Base-by-base conservation (phyloP, 352 stramenopile species). In the Elongisporangium senticosum region DNA sequence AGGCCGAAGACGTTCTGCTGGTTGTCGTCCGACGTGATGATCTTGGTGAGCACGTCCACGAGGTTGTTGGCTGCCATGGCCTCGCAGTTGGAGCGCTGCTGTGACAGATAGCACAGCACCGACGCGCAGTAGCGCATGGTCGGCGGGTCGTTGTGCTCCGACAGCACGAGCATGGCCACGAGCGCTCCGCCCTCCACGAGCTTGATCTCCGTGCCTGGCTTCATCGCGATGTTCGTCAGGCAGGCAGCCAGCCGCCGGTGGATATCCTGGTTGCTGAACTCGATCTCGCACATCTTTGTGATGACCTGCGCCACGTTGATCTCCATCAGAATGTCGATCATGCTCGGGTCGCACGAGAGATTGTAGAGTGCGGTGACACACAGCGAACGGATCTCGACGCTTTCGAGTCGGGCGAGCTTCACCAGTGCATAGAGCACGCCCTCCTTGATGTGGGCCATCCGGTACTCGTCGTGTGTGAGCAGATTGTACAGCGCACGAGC, bases 381-480 rank as follows among this genome's bases (percentile, higher is more conserved):
- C 40, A 96, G 67, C 13, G 73, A 84, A 3, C 83, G 82, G 49
- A 93, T 96, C 56, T 89, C 77, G 51, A 88, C 74, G 49, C 84
- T 93, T 50, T 95, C 85, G 7, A 94, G 79, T 2, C 86, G 67
- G 10, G 83, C 85, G 1, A 96, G 79, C 58, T 96, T 96, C 26
- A 95, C 77, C 4, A 96, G 75, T n/a, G 87, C 87, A 63, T 93
- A 96, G 51, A 96, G 39, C 15, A 95, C 85, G 21, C 87, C 87
- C 26, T 92, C 83, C 48, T 93, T 92, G 58, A 96, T 90, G 68
- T 93, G 88, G 15, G 75, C 70, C 56, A 86, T 78, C 17, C 85
- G 83, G 17, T 85, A 69, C 40, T 93, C 85, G 55, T 93, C 79
- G 52, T 95, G 86, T 1, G 79, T 88, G 43, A 96, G 75, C 53